Evolutionary conservation across 345 rosid species (phyloP).

Genomic region (Lepidium didymum): DNA sequence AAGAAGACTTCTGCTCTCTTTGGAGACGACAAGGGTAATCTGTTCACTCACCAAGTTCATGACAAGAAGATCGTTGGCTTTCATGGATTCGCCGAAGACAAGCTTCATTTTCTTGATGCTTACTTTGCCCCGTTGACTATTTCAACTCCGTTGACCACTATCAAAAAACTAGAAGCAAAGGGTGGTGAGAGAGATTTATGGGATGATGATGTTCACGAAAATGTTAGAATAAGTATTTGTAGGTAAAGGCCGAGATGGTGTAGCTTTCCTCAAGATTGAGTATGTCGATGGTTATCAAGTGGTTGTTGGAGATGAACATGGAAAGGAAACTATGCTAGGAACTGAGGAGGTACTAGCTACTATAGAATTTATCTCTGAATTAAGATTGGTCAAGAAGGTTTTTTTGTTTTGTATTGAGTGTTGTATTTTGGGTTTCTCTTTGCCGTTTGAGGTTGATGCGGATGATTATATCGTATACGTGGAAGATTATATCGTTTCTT

Average conservation of each 20-base stretch:
- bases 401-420: neutral
- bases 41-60: neutral
- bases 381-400: neutral
- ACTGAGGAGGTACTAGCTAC: neutral
- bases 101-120: slow-evolving; percentile 21
- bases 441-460: slow-evolving; percentile 18
- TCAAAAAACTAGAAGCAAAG: slow-evolving; percentile 4
- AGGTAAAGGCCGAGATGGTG: slow-evolving; percentile 4
- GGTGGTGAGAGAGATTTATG: slow-evolving; percentile 5
- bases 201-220: slow-evolving; percentile 18
- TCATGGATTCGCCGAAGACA: neutral
- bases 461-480: slow-evolving; percentile 23
- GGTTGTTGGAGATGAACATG: slow-evolving; percentile 14
- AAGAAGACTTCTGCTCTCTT: neutral
- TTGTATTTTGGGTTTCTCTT: neutral
- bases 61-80: slow-evolving; percentile 7
- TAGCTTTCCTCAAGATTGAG: slow-evolving; percentile 16
- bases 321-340: neutral
- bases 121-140: slow-evolving; percentile 15
- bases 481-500: slow-evolving; percentile 19
- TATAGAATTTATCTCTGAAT: neutral
- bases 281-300: neutral
- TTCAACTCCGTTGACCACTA: neutral
- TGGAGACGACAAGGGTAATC: neutral
- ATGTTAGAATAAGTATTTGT: slow-evolving; percentile 8